Conservation (phyloP, 108 stramenopile species). For the Pelagomonas calceolata region DNA sequence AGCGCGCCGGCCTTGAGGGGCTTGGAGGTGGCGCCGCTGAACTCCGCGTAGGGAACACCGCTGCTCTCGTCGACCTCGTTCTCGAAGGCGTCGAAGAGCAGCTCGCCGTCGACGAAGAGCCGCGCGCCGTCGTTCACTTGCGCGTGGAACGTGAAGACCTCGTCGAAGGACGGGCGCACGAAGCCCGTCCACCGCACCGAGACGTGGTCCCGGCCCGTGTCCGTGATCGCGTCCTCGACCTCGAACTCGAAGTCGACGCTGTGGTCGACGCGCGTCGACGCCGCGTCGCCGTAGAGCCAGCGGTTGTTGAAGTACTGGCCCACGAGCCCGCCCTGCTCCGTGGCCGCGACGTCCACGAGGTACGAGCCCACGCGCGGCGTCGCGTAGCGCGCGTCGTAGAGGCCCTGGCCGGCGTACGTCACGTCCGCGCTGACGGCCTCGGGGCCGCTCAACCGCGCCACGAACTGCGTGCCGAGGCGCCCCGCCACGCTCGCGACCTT, state of each 20-base stretch:
- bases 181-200: conserved; percentile 63
- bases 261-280: conserved; percentile 42
- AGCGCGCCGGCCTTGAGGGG: conserved; percentile 23
- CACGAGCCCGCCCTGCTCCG: conserved; percentile 45
- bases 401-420: conserved; percentile 27
- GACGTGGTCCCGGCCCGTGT: conserved; percentile 51
- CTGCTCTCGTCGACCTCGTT: conserved; percentile 23
- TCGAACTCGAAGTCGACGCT: conserved; percentile 55
- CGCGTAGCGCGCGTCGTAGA: conserved; percentile 41
- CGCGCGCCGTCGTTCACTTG: conserved; percentile 58
- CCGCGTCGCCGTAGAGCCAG: conserved; percentile 49
- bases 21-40: conserved; percentile 7
- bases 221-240: conserved; percentile 35
- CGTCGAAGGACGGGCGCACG: conserved; percentile 49
- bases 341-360: conserved; percentile 34
- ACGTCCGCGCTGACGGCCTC: conserved; percentile 24
- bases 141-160: conserved; percentile 45
- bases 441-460: conserved; percentile 34
- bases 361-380: conserved; percentile 51
- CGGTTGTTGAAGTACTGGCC: conserved; percentile 69
- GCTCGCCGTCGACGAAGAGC: conserved; percentile 49
- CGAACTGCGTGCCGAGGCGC: conserved; percentile 41
- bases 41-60: conserved; percentile 6
- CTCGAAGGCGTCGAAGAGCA: conserved; percentile 63
- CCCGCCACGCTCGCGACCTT: conserved; percentile 35